Evolutionary conservation across 345 rosid genomes (phyloP).

Genomic region (Fremontodendron californicum): DNA sequence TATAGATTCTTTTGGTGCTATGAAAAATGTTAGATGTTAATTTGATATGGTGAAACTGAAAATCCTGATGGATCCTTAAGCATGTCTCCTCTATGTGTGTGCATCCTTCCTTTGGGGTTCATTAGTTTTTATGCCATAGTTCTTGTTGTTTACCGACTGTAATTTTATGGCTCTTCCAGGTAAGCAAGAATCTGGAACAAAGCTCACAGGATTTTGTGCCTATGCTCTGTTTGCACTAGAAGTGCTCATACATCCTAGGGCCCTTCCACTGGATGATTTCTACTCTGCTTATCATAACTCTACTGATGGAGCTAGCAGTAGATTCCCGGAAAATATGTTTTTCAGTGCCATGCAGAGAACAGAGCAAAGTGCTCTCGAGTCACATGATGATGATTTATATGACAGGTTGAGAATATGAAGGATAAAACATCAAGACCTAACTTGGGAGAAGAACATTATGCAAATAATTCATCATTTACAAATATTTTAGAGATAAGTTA

Average conservation of each 20-base stretch:
- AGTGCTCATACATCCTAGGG: slow-evolving; percentile 75
- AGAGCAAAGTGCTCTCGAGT: too few relatives aligned
- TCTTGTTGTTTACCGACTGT: not conserved
- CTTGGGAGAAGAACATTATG: slow-evolving; percentile 12
- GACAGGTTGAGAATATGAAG: slow-evolving; percentile 13
- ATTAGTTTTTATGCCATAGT: not conserved
- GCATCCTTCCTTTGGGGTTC: not conserved
- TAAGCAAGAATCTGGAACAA: slow-evolving; percentile 49
- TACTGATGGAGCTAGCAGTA: slow-evolving; percentile 20
- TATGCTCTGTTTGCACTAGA: slow-evolving; percentile 67
- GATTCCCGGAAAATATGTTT: slow-evolving; percentile 23
- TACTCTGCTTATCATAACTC: slow-evolving; percentile 19
- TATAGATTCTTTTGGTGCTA: not conserved
- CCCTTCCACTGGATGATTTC: too few relatives aligned
- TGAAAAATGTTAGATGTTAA: not conserved
- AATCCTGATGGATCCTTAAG: not conserved
- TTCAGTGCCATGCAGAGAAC: slow-evolving; percentile 24
- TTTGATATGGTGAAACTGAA: not conserved
- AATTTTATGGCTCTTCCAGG: not conserved
- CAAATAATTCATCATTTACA: slow-evolving; percentile 17
- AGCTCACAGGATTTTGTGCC: slow-evolving; percentile 59
- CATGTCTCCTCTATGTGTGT: not conserved
- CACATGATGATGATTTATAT: slow-evolving; percentile 38
- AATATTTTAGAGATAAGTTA: too few relatives aligned
- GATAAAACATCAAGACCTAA: slow-evolving; percentile 4